Evolutionary conservation across 805 yeast species (phyloP).

Genomic region (Saturnispora hagleri): DNA sequence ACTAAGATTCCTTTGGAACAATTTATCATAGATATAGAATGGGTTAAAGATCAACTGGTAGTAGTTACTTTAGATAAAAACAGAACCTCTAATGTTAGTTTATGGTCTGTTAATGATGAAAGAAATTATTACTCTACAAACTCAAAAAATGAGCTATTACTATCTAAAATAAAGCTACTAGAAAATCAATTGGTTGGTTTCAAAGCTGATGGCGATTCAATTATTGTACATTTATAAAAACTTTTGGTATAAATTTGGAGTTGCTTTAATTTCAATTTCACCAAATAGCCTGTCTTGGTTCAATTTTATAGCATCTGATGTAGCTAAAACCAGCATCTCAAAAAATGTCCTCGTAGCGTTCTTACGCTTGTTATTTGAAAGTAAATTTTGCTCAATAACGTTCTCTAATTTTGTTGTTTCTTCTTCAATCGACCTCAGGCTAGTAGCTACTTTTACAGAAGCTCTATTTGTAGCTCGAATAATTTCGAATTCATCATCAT

Average conservation of each 20-base stretch:
- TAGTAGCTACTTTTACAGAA: slow-evolving; percentile 46
- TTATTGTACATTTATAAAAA: slow-evolving; percentile 14
- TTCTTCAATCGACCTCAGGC: slow-evolving; percentile 23
- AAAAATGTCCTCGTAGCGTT: slow-evolving; percentile 72
- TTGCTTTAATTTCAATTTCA: slow-evolving; percentile 38
- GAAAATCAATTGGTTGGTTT: background rate
- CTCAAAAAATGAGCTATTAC: background rate
- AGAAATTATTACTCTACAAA: background rate
- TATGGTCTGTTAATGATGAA: background rate
- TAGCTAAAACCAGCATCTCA: slow-evolving; percentile 73
- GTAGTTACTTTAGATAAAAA: background rate
- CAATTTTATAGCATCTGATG: slow-evolving; percentile 58
- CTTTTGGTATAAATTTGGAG: slow-evolving; percentile 10
- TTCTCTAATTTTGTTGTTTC: slow-evolving; percentile 29
- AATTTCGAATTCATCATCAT: slow-evolving; percentile 13
- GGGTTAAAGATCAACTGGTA: background rate
- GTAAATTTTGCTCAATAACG: slow-evolving; percentile 24
- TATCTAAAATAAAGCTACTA: background rate
- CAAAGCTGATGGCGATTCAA: background rate
- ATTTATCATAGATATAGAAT: slow-evolving; percentile 3
- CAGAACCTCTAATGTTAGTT: background rate
- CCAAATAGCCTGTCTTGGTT: slow-evolving; percentile 55
- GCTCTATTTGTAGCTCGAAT: slow-evolving; percentile 31
- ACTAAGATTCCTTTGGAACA: background rate
- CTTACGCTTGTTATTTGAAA: slow-evolving; percentile 34